These are phyloP conservation scores for Talaromyces proteolyticus DNA, from an alignment of 495 filamentous ascomycete species.

Conservation along the genomic window DNA sequence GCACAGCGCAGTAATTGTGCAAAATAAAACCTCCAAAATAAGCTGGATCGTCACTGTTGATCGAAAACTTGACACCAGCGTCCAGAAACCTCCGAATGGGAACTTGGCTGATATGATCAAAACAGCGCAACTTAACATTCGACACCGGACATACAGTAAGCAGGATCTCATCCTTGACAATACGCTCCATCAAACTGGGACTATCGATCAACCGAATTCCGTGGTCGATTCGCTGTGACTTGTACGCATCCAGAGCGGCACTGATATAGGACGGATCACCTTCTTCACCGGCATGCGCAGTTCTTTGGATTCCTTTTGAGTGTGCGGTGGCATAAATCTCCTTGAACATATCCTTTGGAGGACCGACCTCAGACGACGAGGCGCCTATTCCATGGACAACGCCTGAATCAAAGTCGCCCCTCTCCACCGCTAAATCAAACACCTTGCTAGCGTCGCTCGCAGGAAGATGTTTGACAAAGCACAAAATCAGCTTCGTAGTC, in stretches of 20 bases:
- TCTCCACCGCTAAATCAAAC: slow-evolving; percentile 41
- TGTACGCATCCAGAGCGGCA: slow-evolving; percentile 53
- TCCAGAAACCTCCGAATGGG: slow-evolving; percentile 62
- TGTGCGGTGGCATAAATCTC: slow-evolving; percentile 50
- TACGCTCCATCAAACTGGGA: slow-evolving; percentile 45
- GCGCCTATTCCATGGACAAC: slow-evolving; percentile 59
- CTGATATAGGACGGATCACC: slow-evolving; percentile 61
- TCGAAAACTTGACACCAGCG: slow-evolving; percentile 58
- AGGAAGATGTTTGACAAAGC: slow-evolving; percentile 65
- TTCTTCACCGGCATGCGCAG: slow-evolving; percentile 73
- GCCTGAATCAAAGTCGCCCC: slow-evolving; percentile 45
- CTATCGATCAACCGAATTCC: slow-evolving; percentile 63
- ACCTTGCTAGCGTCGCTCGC: slow-evolving; percentile 41
- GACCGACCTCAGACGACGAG: slow-evolving; percentile 57
- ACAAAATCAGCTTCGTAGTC: slow-evolving; percentile 57
- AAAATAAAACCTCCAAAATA: slow-evolving; percentile 77
- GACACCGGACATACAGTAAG: slow-evolving; percentile 69
- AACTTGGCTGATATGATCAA: slow-evolving; percentile 47
- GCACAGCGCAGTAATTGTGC: slow-evolving; percentile 70
- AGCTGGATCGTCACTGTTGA: slow-evolving; percentile 74
- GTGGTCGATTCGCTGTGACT: slow-evolving; percentile 63
- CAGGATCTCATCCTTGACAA: slow-evolving; percentile 50
- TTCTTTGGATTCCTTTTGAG: slow-evolving; percentile 46
- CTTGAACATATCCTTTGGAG: slow-evolving; percentile 59
- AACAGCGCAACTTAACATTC: slow-evolving; percentile 61